A percentile compares a stretch with the other conserved stretches of the same genome.
Evolutionary conservation across 768 basidiomycete genomes (phyloP).

Genomic region (Gautieria morchelliformis): DNA sequence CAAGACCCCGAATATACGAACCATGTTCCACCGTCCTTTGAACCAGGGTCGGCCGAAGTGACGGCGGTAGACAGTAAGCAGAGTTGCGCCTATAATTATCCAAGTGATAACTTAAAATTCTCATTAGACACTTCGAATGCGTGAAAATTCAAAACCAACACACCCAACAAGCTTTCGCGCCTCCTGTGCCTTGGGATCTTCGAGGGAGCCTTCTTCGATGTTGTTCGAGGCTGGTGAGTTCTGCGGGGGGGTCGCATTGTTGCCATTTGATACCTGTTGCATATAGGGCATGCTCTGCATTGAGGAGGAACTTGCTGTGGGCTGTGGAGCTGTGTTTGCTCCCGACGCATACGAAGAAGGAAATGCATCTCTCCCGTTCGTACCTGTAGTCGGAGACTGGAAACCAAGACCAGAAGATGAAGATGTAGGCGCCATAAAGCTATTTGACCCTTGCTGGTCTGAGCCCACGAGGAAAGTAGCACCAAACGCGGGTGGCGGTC

Average conservation of each 20-base stretch:
- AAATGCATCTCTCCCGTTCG: neutral
- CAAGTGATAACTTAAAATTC: constrained; percentile 63
- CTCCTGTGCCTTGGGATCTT: constrained; percentile 67
- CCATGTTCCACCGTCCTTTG: constrained; percentile 87
- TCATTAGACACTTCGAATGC: neutral
- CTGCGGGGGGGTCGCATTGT: neutral
- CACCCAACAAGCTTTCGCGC: constrained; percentile 78
- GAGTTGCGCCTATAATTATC: constrained; percentile 84
- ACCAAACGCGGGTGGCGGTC: neutral
- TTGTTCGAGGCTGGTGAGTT: neutral
- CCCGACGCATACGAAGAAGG: neutral
- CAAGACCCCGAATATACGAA: constrained; percentile 20
- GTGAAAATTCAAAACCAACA: neutral
- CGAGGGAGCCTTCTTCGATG: constrained; percentile 49
- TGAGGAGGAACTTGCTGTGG: constrained; percentile 16
- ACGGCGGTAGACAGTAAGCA: constrained; percentile 80
- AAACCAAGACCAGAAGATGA: neutral
- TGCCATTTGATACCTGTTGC: neutral
- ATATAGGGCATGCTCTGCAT: neutral
- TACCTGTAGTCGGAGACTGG: neutral
- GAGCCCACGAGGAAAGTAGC: neutral
- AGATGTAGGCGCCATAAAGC: neutral
- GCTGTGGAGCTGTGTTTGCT: constrained; percentile 22
- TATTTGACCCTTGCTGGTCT: neutral
- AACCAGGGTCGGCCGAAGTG: constrained; percentile 78